phyloP scores from a whole-genome alignment of 106 monocot genomes.

The Agapanthus africanus region DNA sequence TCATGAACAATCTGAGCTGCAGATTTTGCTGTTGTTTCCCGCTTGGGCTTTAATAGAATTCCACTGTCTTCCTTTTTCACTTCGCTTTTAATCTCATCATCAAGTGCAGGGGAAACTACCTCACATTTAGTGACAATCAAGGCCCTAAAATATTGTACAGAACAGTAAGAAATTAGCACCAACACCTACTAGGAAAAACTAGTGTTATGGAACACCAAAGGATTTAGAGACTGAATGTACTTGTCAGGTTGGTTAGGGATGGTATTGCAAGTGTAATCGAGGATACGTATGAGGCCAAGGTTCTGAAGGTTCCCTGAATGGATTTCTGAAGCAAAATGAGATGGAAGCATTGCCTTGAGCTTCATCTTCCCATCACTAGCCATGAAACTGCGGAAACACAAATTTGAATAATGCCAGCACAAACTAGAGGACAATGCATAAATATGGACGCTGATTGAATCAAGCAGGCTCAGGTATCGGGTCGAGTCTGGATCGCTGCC shows the following conservation, averaged over 20 bases:
- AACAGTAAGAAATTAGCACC: not conserved
- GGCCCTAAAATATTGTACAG: conserved; percentile 35
- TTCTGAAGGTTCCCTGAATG: conserved; percentile 82
- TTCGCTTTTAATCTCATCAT: conserved; percentile 52
- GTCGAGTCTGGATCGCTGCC: no score
- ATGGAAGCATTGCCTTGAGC: conserved; percentile 86
- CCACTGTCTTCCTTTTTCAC: conserved; percentile 21
- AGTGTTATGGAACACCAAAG: not conserved
- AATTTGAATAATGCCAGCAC: no score
- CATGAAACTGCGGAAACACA: conserved; percentile 90
- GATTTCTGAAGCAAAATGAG: conserved; percentile 51
- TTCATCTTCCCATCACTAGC: conserved; percentile 83
- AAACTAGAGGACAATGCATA: no score
- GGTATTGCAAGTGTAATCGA: conserved; percentile 87
- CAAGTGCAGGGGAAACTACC: conserved; percentile 59
- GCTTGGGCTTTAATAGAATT: conserved; percentile 63
- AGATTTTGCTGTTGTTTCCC: conserved; percentile 56
- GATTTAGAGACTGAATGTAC: conserved; percentile 20
- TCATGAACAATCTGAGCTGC: conserved; percentile 86
- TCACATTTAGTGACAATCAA: conserved; percentile 88
- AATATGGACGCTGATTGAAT: no score
- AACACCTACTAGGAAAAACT: not conserved
- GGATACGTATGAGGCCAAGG: conserved; percentile 65
- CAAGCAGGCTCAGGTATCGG: no score
- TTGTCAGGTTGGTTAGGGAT: conserved; percentile 74